Evolutionary conservation across 2,329 filamentous ascomycete species (phyloP).

Genomic region (Rhinocladiella mackenziei): DNA sequence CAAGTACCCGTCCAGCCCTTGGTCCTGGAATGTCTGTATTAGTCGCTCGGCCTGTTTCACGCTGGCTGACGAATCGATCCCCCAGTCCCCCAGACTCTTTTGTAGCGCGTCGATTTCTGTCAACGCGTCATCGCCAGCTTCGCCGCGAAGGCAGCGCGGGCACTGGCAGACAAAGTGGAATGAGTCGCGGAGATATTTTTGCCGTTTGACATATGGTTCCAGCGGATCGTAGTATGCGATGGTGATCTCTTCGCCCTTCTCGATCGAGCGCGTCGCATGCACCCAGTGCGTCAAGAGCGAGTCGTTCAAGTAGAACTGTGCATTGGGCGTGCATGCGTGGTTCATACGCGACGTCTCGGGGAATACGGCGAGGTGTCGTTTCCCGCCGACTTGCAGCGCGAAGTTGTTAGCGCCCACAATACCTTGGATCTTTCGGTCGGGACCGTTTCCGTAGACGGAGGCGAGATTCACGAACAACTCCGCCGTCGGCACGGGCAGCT

Average conservation of each 20-base stretch:
- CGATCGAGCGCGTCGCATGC: conserved; percentile 60
- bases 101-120: conserved; percentile 13
- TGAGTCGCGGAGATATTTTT: conserved; percentile 9
- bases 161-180: conserved; percentile 22
- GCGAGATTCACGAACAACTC: conserved; percentile 3
- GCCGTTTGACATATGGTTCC: conserved; percentile 3
- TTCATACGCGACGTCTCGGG: conserved; percentile 23
- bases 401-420: conserved; percentile 21
- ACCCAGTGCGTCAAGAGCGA: conserved; percentile 11
- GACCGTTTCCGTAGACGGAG: conserved; percentile 4
- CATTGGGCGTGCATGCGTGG: conserved; percentile 23
- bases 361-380: conserved; percentile 17
- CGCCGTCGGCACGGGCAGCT: conserved; percentile 12
- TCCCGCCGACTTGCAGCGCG: conserved; percentile 6
- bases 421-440: conserved; percentile 12
- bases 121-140: conserved; percentile 8
- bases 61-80: neutral
- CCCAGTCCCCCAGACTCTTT: conserved; percentile 11
- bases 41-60: conserved; percentile 15
- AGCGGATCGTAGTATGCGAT: conserved; percentile 63
- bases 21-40: conserved; percentile 7
- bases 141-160: conserved; percentile 10
- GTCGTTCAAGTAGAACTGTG: conserved; percentile 10
- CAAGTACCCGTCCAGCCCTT: conserved; percentile 16
- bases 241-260: conserved; percentile 86